Evolutionary conservation across 2,329 filamentous ascomycete genomes (phyloP), one percentile per base, ranked within the genome.

Genomic region (Albophoma yamanashiensis): DNA sequence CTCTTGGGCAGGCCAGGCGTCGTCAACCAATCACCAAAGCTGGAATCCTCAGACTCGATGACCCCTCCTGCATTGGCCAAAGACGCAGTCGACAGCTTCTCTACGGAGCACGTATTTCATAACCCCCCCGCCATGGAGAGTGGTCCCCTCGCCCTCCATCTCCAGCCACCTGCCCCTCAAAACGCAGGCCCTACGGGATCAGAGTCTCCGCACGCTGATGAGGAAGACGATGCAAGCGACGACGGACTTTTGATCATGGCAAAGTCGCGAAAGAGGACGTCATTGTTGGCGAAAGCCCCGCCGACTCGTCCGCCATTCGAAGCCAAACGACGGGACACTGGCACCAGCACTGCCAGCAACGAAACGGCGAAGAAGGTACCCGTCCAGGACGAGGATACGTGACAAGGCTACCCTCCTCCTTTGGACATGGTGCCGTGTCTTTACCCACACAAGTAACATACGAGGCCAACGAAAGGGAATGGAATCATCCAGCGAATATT

Each of bases 291-390:
- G 22, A 66, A 38, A 58, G 60, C 57, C 8, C 42, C 60, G 6
- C 58, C 67, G 39, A 42, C 65, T 62, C 57, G 71, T 17, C 72
- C 50, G 20, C 72, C 50, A 36, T 74, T 74, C 58, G 73, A 73
- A 55, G 72, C 77, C 2, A 75, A 74, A 62, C 76, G 84, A 60
- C 78, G 84, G 39, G 82, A 84, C 64, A 87, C 84, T 59, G 83
- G 85, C 64, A 81, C 80, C 1, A 85, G 82, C 64, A 80, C 83
- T 36, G 81, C 79, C 39, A 86, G 83, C 67, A 85, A 82, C 1
- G 84, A 86, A 65, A 87, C 84, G 52, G 84, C 84, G 45, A 87
- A 85, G 73, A 85, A 84, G 68, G 68, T 83, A 22, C 63, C 73
- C 45, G 66, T 76, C 57, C 69, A 74, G 62, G 71, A 71, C 62